These are phyloP conservation scores for Rostrohypoxylon terebratum DNA, from an alignment of 495 filamentous ascomycete species.

Conservation along the genomic window DNA sequence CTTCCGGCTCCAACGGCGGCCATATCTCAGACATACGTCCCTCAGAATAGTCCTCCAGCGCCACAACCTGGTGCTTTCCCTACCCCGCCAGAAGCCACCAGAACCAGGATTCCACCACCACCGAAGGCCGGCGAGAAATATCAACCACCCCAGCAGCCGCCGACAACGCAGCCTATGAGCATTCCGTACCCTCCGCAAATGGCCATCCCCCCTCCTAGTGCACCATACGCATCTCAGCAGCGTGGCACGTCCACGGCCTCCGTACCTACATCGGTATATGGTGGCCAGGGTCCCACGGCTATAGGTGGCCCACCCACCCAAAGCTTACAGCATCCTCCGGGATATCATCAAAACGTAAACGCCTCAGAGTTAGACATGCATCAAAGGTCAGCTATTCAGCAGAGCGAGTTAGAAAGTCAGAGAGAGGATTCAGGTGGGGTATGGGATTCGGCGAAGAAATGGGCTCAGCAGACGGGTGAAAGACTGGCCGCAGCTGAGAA, in stretches of 20 bases:
- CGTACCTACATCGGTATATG: conserved; percentile 37
- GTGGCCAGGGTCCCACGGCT: conserved; percentile 29
- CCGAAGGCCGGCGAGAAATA: conserved; percentile 63
- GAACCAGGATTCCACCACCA: conserved; percentile 61
- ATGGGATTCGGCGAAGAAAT: conserved; percentile 68
- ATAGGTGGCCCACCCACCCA: conserved; percentile 10
- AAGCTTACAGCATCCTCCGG: conserved; percentile 61
- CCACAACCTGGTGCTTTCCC: conserved; percentile 72
- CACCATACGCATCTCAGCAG: conserved; percentile 49
- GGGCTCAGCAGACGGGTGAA: conserved; percentile 69
- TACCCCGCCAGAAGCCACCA: conserved; percentile 42
- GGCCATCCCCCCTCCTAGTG: conserved; percentile 52
- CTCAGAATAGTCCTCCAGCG: conserved; percentile 59
- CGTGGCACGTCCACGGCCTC: conserved; percentile 52
- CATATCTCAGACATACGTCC: conserved; percentile 40
- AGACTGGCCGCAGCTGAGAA: conserved; percentile 72
- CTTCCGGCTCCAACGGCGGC: conserved; percentile 52
- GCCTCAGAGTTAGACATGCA: conserved; percentile 58
- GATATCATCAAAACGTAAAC: conserved; percentile 68
- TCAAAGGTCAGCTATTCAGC: conserved; percentile 48
- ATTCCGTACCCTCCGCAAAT: conserved; percentile 58
- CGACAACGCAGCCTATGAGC: conserved; percentile 41
- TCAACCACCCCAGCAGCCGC: conserved; percentile 49
- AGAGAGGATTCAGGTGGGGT: conserved; percentile 61
- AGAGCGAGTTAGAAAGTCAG: conserved; percentile 40